Conservation (phyloP, 225 moss, liverwort and hornwort genomes). For the Rhytidiadelphus loreus region DNA sequence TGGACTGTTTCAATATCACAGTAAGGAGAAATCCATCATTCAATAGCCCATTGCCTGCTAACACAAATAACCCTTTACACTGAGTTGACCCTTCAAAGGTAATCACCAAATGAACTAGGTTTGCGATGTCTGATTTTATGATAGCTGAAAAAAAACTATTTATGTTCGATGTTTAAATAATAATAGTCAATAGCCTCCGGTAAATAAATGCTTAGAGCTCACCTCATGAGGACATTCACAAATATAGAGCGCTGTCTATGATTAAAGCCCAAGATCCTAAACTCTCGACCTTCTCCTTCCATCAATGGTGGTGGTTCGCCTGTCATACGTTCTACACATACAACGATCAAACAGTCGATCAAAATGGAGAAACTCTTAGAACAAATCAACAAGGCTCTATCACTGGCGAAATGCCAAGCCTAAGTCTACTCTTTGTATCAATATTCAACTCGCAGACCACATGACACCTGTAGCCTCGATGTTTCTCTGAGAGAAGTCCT, state of each 20-base stretch:
- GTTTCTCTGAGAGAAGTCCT: neutral
- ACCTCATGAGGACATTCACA: slow-evolving; percentile 98
- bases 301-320: slow-evolving; percentile 82
- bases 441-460: neutral
- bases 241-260: slow-evolving; percentile 85
- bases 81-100: neutral
- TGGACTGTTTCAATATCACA: neutral
- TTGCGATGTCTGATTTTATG: neutral
- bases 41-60: neutral
- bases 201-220: neutral
- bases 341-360: neutral
- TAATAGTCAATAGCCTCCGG: neutral
- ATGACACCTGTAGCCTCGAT: neutral
- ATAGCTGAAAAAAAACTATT: neutral
- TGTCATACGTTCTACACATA: slow-evolving; percentile 26
- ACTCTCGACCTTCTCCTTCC: slow-evolving; percentile 88
- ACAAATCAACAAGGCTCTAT: neutral
- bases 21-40: neutral
- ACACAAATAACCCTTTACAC: neutral
- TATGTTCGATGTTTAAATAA: neutral
- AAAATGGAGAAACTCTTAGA: neutral
- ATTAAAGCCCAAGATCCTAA: slow-evolving; percentile 86
- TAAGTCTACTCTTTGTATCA: neutral
- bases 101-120: neutral
- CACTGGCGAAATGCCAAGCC: neutral